Evolutionary conservation across 768 basidiomycete species (phyloP).

Genomic region (Roridomyces roridus): DNA sequence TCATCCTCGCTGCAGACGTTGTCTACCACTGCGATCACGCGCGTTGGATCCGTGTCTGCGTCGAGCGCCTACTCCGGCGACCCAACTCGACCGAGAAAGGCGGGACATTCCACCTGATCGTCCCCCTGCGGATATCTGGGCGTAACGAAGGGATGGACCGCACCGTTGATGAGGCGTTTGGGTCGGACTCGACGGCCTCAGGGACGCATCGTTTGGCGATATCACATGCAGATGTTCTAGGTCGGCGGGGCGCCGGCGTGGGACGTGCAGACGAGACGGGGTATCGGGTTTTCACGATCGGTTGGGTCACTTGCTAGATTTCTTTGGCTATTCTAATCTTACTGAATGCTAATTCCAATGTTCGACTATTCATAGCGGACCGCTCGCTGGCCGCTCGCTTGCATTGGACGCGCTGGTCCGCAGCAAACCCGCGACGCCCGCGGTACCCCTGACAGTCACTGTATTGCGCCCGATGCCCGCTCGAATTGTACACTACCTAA

Average conservation of each 20-base stretch:
- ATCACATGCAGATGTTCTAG: slow-evolving; percentile 52
- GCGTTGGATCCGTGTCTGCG: slow-evolving; percentile 68
- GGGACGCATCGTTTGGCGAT: slow-evolving; percentile 47
- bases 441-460: too few species aligned
- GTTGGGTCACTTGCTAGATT: slow-evolving; percentile 51
- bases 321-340: not conserved
- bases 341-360: too few species aligned
- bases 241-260: slow-evolving; percentile 52
- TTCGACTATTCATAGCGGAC: too few species aligned
- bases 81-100: slow-evolving; percentile 30
- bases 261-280: slow-evolving; percentile 74
- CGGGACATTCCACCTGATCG: slow-evolving; percentile 76
- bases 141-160: slow-evolving; percentile 63
- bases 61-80: slow-evolving; percentile 52
- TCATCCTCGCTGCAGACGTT: slow-evolving; percentile 82
- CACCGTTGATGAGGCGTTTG: slow-evolving; percentile 65
- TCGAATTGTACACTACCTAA: too few species aligned
- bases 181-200: slow-evolving; percentile 7
- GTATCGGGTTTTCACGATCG: slow-evolving; percentile 74
- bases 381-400: too few species aligned
- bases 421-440: too few species aligned
- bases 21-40: slow-evolving; percentile 78
- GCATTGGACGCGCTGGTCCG: too few species aligned
- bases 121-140: slow-evolving; percentile 69
- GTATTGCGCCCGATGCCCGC: too few species aligned